Conservation (phyloP, 306 rosid genomes). For the Prosopis cineraria region DNA sequence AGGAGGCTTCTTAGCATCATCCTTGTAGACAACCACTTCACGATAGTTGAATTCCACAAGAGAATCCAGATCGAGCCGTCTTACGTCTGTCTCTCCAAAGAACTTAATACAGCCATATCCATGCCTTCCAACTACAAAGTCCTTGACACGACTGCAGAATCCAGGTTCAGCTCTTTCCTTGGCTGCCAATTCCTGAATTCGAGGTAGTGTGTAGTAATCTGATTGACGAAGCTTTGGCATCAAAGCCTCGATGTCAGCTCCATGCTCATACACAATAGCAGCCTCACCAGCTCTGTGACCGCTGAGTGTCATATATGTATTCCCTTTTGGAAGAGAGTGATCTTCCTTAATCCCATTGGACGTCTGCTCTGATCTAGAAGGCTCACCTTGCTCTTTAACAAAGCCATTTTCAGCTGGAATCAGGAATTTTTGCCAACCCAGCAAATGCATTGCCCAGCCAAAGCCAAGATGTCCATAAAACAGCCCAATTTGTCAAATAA, state of each 20-base stretch:
- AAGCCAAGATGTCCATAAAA: slow-evolving; percentile 7
- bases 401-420: slow-evolving; percentile 53
- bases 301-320: slow-evolving; percentile 69
- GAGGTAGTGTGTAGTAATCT: slow-evolving; percentile 91
- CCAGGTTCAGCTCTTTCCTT: slow-evolving; percentile 97
- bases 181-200: slow-evolving; percentile 91
- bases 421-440: slow-evolving; percentile 31
- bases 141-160: slow-evolving; percentile 81
- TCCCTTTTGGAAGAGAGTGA: slow-evolving; percentile 60
- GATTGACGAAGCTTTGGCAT: slow-evolving; percentile 93
- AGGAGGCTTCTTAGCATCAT: slow-evolving; percentile 90
- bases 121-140: slow-evolving; percentile 89
- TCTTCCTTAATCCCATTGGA: slow-evolving; percentile 68
- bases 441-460: neutral
- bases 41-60: slow-evolving; percentile 87
- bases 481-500: neutral
- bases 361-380: slow-evolving; percentile 46
- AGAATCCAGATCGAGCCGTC: slow-evolving; percentile 89
- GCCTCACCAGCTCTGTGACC: slow-evolving; percentile 99
- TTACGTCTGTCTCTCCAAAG: slow-evolving; percentile 87
- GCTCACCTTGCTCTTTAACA: slow-evolving; percentile 53
- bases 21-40: slow-evolving; percentile 93
- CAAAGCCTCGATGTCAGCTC: slow-evolving; percentile 92
- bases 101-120: slow-evolving; percentile 92
- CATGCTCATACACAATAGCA: slow-evolving; percentile 95